Conservation (phyloP, 257 asterid species). For the Vinca minor region DNA sequence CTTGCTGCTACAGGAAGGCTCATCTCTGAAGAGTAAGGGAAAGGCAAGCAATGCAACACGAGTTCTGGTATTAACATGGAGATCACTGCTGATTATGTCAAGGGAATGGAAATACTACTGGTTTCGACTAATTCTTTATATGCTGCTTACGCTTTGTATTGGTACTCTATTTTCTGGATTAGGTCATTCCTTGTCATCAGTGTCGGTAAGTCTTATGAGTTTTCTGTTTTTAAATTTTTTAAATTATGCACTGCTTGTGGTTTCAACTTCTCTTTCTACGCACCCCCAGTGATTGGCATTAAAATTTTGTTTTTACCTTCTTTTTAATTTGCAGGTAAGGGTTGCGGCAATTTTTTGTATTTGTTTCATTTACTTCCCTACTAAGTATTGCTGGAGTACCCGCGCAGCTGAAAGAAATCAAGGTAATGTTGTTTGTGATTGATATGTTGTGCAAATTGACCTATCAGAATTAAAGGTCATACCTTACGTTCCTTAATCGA, state of each 20-base stretch:
- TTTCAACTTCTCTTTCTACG: too few relatives aligned
- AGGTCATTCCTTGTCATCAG: slow-evolving; percentile 96
- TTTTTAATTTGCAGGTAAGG: slow-evolving; percentile 58
- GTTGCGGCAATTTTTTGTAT: slow-evolving; percentile 79
- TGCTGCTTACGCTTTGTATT: slow-evolving; percentile 68
- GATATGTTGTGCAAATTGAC: neutral
- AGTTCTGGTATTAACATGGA: slow-evolving; percentile 83
- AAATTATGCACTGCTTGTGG: neutral
- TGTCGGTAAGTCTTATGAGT: slow-evolving; percentile 55
- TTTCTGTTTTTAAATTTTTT: neutral
- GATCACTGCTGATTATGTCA: slow-evolving; percentile 94
- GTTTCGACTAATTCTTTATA: slow-evolving; percentile 81
- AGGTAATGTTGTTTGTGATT: slow-evolving; percentile 36
- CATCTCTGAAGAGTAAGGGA: slow-evolving; percentile 83
- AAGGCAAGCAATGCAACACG: slow-evolving; percentile 49
- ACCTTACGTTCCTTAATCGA: neutral
- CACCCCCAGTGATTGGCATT: neutral
- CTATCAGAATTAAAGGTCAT: neutral
- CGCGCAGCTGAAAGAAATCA: slow-evolving; percentile 75
- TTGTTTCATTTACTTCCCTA: slow-evolving; percentile 74
- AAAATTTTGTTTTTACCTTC: neutral
- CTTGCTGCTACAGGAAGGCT: slow-evolving; percentile 62
- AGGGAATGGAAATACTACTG: slow-evolving; percentile 99
- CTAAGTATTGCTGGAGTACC: slow-evolving; percentile 88
- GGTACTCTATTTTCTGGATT: slow-evolving; percentile 82